Base-by-base conservation (phyloP, 441 rosid genomes). In the Populus hybrid region DNA sequence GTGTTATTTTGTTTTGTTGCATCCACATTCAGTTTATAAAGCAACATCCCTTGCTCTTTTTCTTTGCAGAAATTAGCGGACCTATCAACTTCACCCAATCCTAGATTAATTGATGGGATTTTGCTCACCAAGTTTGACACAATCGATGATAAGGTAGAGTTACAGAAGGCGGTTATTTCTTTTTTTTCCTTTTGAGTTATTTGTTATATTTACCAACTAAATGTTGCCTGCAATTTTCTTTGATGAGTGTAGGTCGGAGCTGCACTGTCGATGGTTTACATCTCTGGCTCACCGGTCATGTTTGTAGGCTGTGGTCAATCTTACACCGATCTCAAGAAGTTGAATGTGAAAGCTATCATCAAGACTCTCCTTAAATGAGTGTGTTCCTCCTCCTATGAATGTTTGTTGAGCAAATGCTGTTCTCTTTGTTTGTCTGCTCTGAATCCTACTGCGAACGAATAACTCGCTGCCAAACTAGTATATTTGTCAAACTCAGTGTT, bases 291-390 rank as follows among this genome's bases (percentile, higher is more conserved):
- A 14, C 99, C 99, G 1, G 97, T 95, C 40, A 95, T 94, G 99
- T 95, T 95, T 19, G 95, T 95, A n/a, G 99, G 99, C 30, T 95
- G 99, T 32, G 99, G 99, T 19, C 98, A 94, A 86, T 91, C 97
- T 0, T 95, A 95, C 80, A 90, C 98, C 1, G 99, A 95, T 82
- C 87, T 95, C 79, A 95, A 93, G 87, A 95, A 91, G 85, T 91
- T 95, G 61, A 91, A 95, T 26, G 98, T 91, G 72, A 95, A 93
- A 75, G 82, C 93, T 10, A 94, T 95, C 6, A 95, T 88, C 36
- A 94, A 95, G 88, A 95, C 95, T 30, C 98, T 95, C 70, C 91
- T 95, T 78, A 91, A 91, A 80, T 95, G 89, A 93, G 76, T 77
- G 61, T 35, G 61, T 21, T 46, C 64, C 12, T 35, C 46, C 65